Percentiles rank a stretch among this genome's conserved stretches.
phyloP scores from a whole-genome alignment of 1,284 basidiomycete genomes.

The Earliella scabrosa region DNA sequence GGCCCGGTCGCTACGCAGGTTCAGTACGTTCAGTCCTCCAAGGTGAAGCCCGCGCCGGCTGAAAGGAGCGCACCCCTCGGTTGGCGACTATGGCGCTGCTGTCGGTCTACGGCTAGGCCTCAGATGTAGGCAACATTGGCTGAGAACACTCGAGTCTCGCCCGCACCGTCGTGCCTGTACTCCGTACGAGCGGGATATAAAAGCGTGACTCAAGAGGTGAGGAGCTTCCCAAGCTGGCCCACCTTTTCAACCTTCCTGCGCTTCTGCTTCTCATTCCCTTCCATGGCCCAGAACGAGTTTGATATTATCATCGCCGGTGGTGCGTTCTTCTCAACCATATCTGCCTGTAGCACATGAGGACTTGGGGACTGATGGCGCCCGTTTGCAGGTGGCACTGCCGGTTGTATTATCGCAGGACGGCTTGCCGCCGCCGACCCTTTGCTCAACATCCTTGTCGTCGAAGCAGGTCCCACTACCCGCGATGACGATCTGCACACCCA shows the following conservation, averaged over 20 bases:
- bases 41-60: too few species aligned
- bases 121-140: too few species aligned
- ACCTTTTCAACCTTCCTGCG: not conserved
- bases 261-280: not conserved
- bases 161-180: too few species aligned
- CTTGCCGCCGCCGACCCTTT: slow-evolving; percentile 48
- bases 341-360: not conserved
- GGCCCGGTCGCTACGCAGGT: too few species aligned
- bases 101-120: too few species aligned
- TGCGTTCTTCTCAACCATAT: not conserved
- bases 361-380: not conserved
- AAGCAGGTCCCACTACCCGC: slow-evolving; percentile 49
- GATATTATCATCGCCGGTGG: slow-evolving; percentile 22
- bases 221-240: too few species aligned
- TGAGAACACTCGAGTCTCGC: too few species aligned
- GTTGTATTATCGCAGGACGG: slow-evolving; percentile 50
- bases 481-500: slow-evolving; percentile 51
- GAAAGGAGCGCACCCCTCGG: too few species aligned
- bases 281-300: not conserved
- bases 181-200: too few species aligned
- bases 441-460: slow-evolving; percentile 48
- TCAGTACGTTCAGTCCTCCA: too few species aligned
- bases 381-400: slow-evolving; percentile 48
- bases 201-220: too few species aligned
- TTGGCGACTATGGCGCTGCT: too few species aligned